phyloP scores from a whole-genome alignment of 768 basidiomycete species.

The Suillus paluster region DNA sequence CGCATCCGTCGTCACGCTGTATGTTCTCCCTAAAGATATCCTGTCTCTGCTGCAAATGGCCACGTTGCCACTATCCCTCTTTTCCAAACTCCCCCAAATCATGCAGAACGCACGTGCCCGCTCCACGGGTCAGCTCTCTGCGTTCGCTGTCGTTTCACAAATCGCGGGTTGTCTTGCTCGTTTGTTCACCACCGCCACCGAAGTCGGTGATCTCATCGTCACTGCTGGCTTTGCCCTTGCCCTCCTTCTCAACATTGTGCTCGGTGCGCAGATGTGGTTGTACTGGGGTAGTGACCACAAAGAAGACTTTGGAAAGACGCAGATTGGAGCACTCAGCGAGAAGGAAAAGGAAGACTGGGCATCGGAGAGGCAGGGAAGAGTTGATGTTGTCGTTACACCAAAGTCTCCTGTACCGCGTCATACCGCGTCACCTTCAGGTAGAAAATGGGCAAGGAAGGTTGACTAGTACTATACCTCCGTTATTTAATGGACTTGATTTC shows the following conservation, averaged over 20 bases:
- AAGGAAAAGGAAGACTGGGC: constrained; percentile 31
- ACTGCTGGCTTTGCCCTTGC: constrained; percentile 85
- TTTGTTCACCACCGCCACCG: constrained; percentile 90
- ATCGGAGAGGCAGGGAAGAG: constrained; percentile 30
- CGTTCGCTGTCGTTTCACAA: constrained; percentile 89
- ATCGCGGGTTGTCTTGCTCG: constrained; percentile 89
- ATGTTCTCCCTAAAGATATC: constrained; percentile 47
- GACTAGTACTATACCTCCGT: constrained; percentile 48
- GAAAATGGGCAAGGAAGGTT: constrained; percentile 77
- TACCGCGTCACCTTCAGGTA: constrained; percentile 52
- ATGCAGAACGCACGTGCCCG: constrained; percentile 70
- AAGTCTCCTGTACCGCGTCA: constrained; percentile 47
- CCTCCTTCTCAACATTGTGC: constrained; percentile 78
- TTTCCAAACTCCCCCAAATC: constrained; percentile 96
- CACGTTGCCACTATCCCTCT: constrained; percentile 89
- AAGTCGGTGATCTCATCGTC: constrained; percentile 83
- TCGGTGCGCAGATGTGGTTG: constrained; percentile 83
- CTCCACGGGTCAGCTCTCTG: constrained; percentile 92
- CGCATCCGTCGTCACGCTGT: constrained; percentile 45
- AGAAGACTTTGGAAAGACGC: constrained; percentile 27
- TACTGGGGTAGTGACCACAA: constrained; percentile 71
- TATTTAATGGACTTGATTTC: constrained; percentile 1
- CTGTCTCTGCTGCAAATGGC: constrained; percentile 78
- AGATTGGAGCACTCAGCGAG: constrained; percentile 27
- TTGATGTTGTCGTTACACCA: constrained; percentile 50